Evolutionary conservation across 208 protist species (phyloP), one percentile per base, ranked within the genome.

Genomic region (Jaenimonas drosophilae): DNA sequence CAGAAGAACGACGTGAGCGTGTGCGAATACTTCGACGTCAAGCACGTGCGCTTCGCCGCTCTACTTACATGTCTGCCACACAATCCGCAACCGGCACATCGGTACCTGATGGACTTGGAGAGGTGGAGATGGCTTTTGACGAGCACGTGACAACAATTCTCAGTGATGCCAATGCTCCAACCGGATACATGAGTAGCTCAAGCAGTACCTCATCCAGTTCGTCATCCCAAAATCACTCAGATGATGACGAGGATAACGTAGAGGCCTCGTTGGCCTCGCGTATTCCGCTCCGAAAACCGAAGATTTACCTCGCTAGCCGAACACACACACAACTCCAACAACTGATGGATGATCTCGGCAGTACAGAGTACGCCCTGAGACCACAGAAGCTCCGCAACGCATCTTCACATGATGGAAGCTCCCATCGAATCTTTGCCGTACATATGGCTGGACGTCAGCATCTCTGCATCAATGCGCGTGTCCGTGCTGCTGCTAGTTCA

Each of bases 281-380:
- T 1, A 27, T 81, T 12, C 51, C 61, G 1, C 57, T 86, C 31
- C 75, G 76, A 25, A 67, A 71, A 32, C 87, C 82, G 21, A 94
- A 96, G 54, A 56, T 97, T 2, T 95, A 95, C 64, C 88, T 97
- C 47, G 89, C 90, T 42, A 96, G 87, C 42, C 74, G 96, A 23
- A 97, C 95, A 12, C 96, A 98, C 72, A 95, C 96, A 11, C 96
- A 98, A 53, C 57, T 98, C 17, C 69, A 73, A 16, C 96, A 98
- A 50, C 79, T 98, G 25, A 76, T 92, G 20, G 66, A 79, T 4
- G 95, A 98, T 45, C 50, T 97, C 0, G 77, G 80, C 49, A 33
- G 50, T 5, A 98, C 94, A 1, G 69, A 45, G 12, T 97, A 92
- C 65, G 61, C 61, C 4, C 14, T 58, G 26, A 39, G 79, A 19